Base-by-base conservation (phyloP, 768 basidiomycete species). In the Amanita pseudoporphyria region DNA sequence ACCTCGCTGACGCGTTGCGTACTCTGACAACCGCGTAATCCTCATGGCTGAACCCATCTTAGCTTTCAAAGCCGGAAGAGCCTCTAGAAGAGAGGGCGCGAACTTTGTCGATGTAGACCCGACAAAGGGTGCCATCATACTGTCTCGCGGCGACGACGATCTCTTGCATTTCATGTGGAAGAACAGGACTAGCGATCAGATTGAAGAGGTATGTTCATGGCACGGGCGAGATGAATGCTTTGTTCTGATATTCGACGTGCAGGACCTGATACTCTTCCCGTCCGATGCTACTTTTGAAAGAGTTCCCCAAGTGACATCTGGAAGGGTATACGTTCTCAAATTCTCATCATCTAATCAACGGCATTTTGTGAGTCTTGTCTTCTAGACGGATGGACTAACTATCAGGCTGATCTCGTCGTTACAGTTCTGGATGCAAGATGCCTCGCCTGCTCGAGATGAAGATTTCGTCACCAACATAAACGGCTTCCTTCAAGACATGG, bases 381-480 rank as follows among this genome's bases (percentile, higher is more conserved):
- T 19, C 21, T 9, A n/a, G n/a, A n/a, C n/a, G n/a, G n/a, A n/a
- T 14, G 9, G 40, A 22, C n/a, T 7, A 19, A 35, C 10, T 16
- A 41, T 19, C 19, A 10, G 21, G 47, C 52, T 54, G 19, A 59
- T 45, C 35, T 40, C 33, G 10, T 47, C n/a, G 2, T 10, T 52
- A 6, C 57, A 91, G 88, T 91, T 88, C 58, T 91, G 87, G 87
- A 71, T 90, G 78, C 88, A 90, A 84, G 85, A 90, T 58, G 80
- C 76, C 18, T 81, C 82, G 9, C 59, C 77, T 14, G 71, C 67
- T 2, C 74, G 84, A 33, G 87, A 91, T 55, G 75, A 77, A 14
- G 84, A 88, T 62, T 86, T 88, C 55, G 77, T 77, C 12, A 67
- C 70, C 22, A 87, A 89, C 59, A 67, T 91, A 43, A 88, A 90